phyloP scores from a whole-genome alignment of 805 yeast species.

The Myxozyma geophila region DNA sequence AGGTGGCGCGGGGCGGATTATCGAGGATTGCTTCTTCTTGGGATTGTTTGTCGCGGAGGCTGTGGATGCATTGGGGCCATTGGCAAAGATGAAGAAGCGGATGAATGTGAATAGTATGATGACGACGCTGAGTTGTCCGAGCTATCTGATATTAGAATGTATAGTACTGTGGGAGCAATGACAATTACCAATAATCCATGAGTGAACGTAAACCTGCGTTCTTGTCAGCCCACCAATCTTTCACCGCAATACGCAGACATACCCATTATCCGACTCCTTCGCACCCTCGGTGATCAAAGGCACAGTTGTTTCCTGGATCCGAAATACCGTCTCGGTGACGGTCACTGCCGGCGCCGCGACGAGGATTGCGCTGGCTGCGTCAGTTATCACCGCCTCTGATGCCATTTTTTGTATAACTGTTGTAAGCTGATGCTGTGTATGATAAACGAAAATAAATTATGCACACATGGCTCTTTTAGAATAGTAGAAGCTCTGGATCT shows the following conservation, averaged over 20 bases:
- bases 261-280: conserved; percentile 7
- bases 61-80: conserved; percentile 23
- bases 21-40: conserved; percentile 35
- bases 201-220: conserved; percentile 35
- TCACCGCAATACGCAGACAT: neutral
- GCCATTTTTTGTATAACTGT: neutral
- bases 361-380: neutral
- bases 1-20: conserved; percentile 35
- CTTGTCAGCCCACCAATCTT: neutral
- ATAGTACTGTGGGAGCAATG: too few species aligned
- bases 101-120: conserved; percentile 47
- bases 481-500: too few species aligned
- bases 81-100: conserved; percentile 51
- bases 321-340: conserved; percentile 14
- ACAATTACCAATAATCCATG: conserved; percentile 37
- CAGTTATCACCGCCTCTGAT: neutral
- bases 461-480: too few species aligned
- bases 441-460: neutral
- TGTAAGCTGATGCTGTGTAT: neutral
- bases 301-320: conserved; percentile 12
- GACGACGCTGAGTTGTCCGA: conserved; percentile 51
- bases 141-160: conserved; percentile 13
- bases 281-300: conserved; percentile 3
- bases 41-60: neutral
- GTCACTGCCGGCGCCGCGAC: neutral